phyloP scores from a whole-genome alignment of 23 red algal genomes.

The Gracilaria gracilis region DNA sequence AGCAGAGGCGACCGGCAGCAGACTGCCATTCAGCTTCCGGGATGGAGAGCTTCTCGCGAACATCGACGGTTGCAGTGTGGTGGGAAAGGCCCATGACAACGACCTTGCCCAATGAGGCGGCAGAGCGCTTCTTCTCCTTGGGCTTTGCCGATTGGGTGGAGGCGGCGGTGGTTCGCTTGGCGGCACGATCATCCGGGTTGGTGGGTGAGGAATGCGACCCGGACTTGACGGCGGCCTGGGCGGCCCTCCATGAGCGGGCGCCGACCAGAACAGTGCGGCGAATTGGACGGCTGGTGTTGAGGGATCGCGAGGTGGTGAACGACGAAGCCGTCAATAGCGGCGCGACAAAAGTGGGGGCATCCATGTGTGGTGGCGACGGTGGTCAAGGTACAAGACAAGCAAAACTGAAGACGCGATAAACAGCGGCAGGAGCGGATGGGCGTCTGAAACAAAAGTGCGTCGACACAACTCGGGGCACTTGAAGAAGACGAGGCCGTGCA shows the following conservation, averaged over 20 bases:
- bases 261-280: neutral
- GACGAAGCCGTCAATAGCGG: neutral
- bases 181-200: constrained; percentile 18
- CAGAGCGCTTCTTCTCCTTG: constrained; percentile 27
- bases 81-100: constrained; percentile 92
- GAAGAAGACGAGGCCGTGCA: too few species aligned
- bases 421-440: too few species aligned
- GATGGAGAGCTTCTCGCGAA: constrained; percentile 89
- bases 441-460: too few species aligned
- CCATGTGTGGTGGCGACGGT: neutral
- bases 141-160: neutral
- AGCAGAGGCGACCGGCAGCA: constrained; percentile 63
- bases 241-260: constrained; percentile 16
- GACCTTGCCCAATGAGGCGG: constrained; percentile 56
- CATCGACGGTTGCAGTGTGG: constrained; percentile 94
- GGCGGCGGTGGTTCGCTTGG: neutral
- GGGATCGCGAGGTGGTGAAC: neutral
- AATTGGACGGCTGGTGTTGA: neutral
- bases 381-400: neutral
- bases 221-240: constrained; percentile 32
- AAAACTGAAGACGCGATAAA: neutral
- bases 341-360: constrained; percentile 14
- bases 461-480: too few species aligned
- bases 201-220: neutral
- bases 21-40: constrained; percentile 87